Evolutionary conservation across 495 filamentous ascomycete genomes (phyloP).

Genomic region (Hypoxylon crocopeplum): DNA sequence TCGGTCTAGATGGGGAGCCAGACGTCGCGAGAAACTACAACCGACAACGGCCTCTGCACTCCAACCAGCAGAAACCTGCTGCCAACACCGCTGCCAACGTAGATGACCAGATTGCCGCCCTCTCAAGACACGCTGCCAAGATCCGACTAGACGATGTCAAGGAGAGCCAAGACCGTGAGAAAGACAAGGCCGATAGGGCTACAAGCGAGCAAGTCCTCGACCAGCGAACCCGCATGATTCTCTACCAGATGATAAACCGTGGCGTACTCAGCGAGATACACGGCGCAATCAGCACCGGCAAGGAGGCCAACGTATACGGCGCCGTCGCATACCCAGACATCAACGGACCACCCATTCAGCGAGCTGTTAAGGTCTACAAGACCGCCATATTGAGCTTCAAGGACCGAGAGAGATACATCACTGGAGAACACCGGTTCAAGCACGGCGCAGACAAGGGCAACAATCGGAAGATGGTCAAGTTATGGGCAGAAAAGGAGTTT

Average conservation of each 20-base stretch:
- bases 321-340: slow-evolving; percentile 51
- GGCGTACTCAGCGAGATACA: slow-evolving; percentile 83
- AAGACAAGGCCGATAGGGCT: slow-evolving; percentile 90
- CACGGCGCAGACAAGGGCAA: slow-evolving; percentile 88
- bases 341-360: slow-evolving; percentile 55
- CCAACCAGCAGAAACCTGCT: slow-evolving; percentile 82
- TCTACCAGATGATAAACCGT: slow-evolving; percentile 93
- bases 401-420: slow-evolving; percentile 92
- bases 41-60: slow-evolving; percentile 75
- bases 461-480: slow-evolving; percentile 92
- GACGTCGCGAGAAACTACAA: slow-evolving; percentile 93
- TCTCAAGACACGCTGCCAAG: slow-evolving; percentile 88
- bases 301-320: slow-evolving; percentile 97
- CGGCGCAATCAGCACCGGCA: slow-evolving; percentile 91
- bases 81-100: slow-evolving; percentile 79
- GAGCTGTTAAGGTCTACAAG: slow-evolving; percentile 98
- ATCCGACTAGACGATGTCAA: slow-evolving; percentile 78
- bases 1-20: slow-evolving; percentile 63
- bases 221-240: slow-evolving; percentile 90
- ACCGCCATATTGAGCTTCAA: slow-evolving; percentile 97
- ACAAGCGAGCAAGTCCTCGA: slow-evolving; percentile 94
- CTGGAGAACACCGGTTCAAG: slow-evolving; percentile 80
- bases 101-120: slow-evolving; percentile 84
- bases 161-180: slow-evolving; percentile 57
- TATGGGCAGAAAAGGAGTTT: slow-evolving; percentile 99